Conservation (phyloP, 2,329 filamentous ascomycete genomes). For the Aspergillus sclerotialis region DNA sequence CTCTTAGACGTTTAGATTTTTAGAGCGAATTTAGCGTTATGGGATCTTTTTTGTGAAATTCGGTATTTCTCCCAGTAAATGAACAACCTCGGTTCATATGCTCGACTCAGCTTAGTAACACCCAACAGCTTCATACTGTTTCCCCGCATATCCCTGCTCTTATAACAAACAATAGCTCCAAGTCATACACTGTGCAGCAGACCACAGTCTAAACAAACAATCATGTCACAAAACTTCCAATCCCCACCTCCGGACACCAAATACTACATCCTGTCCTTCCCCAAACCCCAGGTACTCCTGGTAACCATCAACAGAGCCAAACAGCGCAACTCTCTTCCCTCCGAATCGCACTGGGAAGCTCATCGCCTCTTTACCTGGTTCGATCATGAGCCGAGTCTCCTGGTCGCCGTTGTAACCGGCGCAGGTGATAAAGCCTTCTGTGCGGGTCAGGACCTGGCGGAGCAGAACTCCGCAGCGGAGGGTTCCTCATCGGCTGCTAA, state of each 20-base stretch:
- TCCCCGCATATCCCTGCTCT: not conserved
- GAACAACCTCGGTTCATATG: too few relatives aligned
- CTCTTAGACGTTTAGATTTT: too few relatives aligned
- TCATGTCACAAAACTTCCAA: not conserved
- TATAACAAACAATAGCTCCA: too few relatives aligned
- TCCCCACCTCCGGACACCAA: not conserved
- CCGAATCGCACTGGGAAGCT: constrained; percentile 33
- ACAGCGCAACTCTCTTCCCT: constrained; percentile 35
- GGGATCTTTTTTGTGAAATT: too few relatives aligned
- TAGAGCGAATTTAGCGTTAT: too few relatives aligned
- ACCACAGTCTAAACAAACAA: too few relatives aligned
- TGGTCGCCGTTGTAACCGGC: constrained; percentile 38
- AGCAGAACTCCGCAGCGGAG: constrained; percentile 23
- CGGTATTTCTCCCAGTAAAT: too few relatives aligned
- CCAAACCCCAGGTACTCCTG: constrained; percentile 35
- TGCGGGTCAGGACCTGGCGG: constrained; percentile 39
- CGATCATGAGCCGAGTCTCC: constrained; percentile 33
- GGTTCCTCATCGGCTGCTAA: constrained; percentile 11
- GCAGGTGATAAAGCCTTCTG: constrained; percentile 39
- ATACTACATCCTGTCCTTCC: constrained; percentile 22
- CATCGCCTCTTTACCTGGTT: constrained; percentile 35
- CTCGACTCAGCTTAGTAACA: too few relatives aligned
- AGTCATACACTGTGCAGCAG: too few relatives aligned
- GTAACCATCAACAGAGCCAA: constrained; percentile 37
- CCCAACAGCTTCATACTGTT: not conserved